Base-by-base conservation (phyloP, 73 alveolate species). In the Paraurostyla sp. region DNA sequence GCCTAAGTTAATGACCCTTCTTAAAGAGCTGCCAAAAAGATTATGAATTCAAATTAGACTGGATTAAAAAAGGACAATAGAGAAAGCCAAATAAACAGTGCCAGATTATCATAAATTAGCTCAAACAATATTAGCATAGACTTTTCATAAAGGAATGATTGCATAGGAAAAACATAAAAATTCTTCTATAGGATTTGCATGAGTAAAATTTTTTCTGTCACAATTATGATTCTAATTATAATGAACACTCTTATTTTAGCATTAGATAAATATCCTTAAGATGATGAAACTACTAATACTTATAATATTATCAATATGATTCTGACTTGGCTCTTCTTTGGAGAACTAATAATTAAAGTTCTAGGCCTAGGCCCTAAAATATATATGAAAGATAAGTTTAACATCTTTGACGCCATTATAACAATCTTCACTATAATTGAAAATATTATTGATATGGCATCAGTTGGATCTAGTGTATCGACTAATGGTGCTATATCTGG, bases 401-500 rank as follows among this genome's bases (percentile, higher is more conserved):
- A 91, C 71, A n/a, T 60, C 23, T 91, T 91, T 58, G 96, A 91
- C 43, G 84, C 71, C 23, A 23, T 69, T 32, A 54, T 85, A 15
- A 81, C 80, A 40, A 18, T 30, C 27, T 35, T 85, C 3, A 40
- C 87, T 0, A 41, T 51, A 15, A 43, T 35, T 7, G 92, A 85
- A 58, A 33, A 32, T 35, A 41, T 56, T 36, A 85, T 65, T 18
- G 62, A 75, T 18, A 4, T 42, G 7, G 57, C 83, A n/a, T 29
- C 62, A n/a, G 46, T 32, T n/a, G 68, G 54, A 4, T 30, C 52
- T 29, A 18, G 49, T 32, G 68, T 57, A 0, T 9, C 48, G 6
- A 46, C 97, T 32, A 92, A 94, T 9, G 96, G 95, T 36, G 92
- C 97, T 42, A 86, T 75, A 29, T 90, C 96, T 30, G 91, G 87